phyloP scores from a whole-genome alignment of 148 eudicot genomes.

The Fagopyrum homotropicum region DNA sequence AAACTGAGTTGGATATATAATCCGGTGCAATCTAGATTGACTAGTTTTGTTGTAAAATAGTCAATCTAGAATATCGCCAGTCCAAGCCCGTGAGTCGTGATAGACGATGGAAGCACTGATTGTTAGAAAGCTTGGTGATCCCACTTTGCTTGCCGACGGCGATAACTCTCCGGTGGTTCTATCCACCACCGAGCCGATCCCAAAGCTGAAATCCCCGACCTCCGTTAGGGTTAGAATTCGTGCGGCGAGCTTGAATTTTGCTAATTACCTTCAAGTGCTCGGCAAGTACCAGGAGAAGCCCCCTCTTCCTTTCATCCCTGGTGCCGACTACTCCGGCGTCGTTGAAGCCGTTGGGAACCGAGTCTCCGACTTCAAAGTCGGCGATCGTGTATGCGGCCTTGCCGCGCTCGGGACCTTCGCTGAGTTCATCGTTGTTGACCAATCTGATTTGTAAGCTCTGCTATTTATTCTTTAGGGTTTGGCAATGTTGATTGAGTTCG shows the following conservation, averaged over 20 bases:
- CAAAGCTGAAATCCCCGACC: slow-evolving; percentile 46
- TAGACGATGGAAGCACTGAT: slow-evolving; percentile 68
- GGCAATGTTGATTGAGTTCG: background rate
- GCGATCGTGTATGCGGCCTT: slow-evolving; percentile 64
- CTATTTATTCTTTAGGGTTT: background rate
- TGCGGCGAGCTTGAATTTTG: slow-evolving; percentile 82
- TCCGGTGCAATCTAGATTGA: too few species aligned
- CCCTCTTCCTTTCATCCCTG: slow-evolving; percentile 65
- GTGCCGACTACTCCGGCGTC: slow-evolving; percentile 84
- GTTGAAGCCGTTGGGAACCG: slow-evolving; percentile 44
- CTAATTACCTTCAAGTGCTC: slow-evolving; percentile 70
- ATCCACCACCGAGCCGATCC: slow-evolving; percentile 44
- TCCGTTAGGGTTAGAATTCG: slow-evolving; percentile 49
- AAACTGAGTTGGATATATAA: too few species aligned
- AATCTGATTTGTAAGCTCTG: slow-evolving; percentile 57
- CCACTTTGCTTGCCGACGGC: slow-evolving; percentile 37
- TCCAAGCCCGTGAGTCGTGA: background rate
- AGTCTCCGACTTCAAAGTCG: slow-evolving; percentile 55
- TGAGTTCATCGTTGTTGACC: slow-evolving; percentile 62
- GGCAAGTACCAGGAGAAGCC: slow-evolving; percentile 93
- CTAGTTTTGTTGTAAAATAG: too few species aligned
- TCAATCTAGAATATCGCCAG: too few species aligned
- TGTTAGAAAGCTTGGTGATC: slow-evolving; percentile 71
- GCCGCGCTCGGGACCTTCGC: slow-evolving; percentile 67
- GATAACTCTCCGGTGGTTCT: slow-evolving; percentile 37